Conservation (phyloP, 176 grass and related monocot genomes). For the Raddia guianensis region DNA sequence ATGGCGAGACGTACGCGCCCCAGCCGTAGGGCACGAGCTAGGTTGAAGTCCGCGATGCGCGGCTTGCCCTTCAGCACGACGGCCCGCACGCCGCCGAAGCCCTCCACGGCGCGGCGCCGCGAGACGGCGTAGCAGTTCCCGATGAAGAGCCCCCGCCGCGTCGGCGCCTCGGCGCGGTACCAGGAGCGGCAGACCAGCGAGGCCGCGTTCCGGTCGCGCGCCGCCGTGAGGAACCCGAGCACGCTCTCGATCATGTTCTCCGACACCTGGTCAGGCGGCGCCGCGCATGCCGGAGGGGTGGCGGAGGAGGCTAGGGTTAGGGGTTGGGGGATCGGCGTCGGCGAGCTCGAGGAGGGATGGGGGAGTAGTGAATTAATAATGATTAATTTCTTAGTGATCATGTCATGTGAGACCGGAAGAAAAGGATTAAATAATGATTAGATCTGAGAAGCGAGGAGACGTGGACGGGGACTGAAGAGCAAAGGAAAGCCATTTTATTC, state of each 20-base stretch:
- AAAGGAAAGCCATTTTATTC: slow-evolving; percentile 48
- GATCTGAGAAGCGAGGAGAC: slow-evolving; percentile 58
- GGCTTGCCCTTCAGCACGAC: slow-evolving; percentile 93
- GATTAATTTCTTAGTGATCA: too few species aligned
- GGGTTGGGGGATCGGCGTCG: slow-evolving; percentile 50
- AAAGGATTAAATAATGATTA: slow-evolving; percentile 88
- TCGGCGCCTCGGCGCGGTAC: slow-evolving; percentile 87
- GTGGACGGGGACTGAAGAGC: slow-evolving; percentile 25
- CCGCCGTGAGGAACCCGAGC: slow-evolving; percentile 72
- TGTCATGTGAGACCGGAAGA: slow-evolving; percentile 57
- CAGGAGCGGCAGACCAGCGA: slow-evolving; percentile 88
- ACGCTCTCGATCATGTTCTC: slow-evolving; percentile 94
- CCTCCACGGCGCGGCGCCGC: slow-evolving; percentile 58
- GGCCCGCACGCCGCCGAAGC: slow-evolving; percentile 65
- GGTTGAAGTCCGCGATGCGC: slow-evolving; percentile 85
- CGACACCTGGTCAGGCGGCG: slow-evolving; percentile 84
- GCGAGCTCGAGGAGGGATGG: slow-evolving; percentile 35
- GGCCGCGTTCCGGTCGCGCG: slow-evolving; percentile 78
- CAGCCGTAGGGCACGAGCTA: slow-evolving; percentile 62
- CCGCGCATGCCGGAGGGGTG: slow-evolving; percentile 57
- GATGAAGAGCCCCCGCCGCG: slow-evolving; percentile 81
- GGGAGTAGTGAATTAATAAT: too few species aligned
- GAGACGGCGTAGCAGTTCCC: slow-evolving; percentile 97
- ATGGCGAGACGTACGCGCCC: slow-evolving; percentile 71
- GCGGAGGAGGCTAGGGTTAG: slow-evolving; percentile 48